Base-by-base conservation (phyloP, 208 protist species). In the Cochliopodium minus region DNA sequence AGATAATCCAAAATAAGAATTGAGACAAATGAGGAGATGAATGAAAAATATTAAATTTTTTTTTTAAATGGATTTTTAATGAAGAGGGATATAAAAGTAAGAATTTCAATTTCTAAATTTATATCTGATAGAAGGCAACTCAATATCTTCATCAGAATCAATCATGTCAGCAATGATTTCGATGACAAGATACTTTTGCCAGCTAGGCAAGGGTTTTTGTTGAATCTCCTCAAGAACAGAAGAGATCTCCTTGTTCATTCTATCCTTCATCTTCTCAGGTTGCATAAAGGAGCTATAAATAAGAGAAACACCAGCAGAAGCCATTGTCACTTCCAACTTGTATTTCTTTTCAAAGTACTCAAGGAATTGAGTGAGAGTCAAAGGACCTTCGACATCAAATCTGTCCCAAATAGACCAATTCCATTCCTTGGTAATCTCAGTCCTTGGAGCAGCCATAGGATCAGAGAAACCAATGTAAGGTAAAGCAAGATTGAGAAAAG, bases 401-500 rank as follows among this genome's bases (percentile, higher is more conserved):
- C 87, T 79, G 62, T 95, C 89, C 90, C 92, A 98, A n/a, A 95
- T 71, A 13, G 82, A 82, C 78, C 82, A 95, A 30, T 77, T 65
- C 50, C 76, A 62, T 23, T 68, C 71, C 10, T 78, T 57, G 5
- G 45, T 49, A 57, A 87, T 85, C 15, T 57, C 69, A 22, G 49
- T 53, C 2, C 63, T 73, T 28, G 69, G 52, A 29, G 79, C 68
- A n/a, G 73, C 62, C 34, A 79, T 72, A n/a, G 94, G 94, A 56
- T 97, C 92, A 9, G 85, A 86, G 55, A 96, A 93, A 51, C 75
- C 74, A 38, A 96, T 64, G 61, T 97, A 85, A 4, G 92, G 92
- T 3, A 97, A 76, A 13, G 90, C 92, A 20, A 97, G 78, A 70
- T 98, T 98, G 17, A 94, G 75, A 74, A 97, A 98, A 30, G 74